These are phyloP conservation scores for Stemphylium vesicarium DNA, from an alignment of 2,329 filamentous ascomycete genomes.

Conservation along the genomic window DNA sequence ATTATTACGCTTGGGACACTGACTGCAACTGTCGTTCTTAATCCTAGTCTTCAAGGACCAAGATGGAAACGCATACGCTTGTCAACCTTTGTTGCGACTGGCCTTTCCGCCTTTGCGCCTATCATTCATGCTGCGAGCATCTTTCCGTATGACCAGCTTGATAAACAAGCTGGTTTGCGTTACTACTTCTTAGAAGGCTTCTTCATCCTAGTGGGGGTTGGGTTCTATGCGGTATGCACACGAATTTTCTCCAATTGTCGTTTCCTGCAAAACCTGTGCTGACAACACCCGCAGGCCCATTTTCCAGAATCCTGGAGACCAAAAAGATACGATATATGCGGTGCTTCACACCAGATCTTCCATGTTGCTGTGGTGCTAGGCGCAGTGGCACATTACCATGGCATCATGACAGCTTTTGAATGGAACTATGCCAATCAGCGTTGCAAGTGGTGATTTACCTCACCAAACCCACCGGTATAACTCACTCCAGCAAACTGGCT, in stretches of 20 bases:
- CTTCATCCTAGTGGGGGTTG: conserved; percentile 70
- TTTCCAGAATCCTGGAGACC: conserved; percentile 80
- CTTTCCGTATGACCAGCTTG: conserved; percentile 65
- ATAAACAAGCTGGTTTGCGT: conserved; percentile 66
- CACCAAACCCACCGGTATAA: neutral
- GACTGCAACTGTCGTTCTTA: conserved; percentile 77
- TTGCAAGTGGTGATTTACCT: conserved; percentile 1
- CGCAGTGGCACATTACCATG: conserved; percentile 51
- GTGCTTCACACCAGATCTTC: conserved; percentile 88
- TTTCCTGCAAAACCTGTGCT: conserved; percentile 74
- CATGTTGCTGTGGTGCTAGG: conserved; percentile 86
- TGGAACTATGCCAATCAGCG: conserved; percentile 12
- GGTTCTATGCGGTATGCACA: conserved; percentile 78
- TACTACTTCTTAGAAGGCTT: conserved; percentile 5
- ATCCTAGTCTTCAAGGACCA: conserved; percentile 82
- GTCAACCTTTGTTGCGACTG: conserved; percentile 84
- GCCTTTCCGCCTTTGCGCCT: conserved; percentile 82
- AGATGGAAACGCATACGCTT: conserved; percentile 83
- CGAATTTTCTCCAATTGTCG: conserved; percentile 62
- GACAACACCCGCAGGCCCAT: conserved; percentile 62
- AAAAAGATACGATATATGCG: conserved; percentile 84
- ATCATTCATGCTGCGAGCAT: conserved; percentile 72
- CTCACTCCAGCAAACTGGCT: too few relatives aligned
- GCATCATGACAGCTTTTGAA: conserved; percentile 7
- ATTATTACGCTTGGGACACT: conserved; percentile 59